Base-by-base conservation (phyloP, 2,329 filamentous ascomycete species). In the Dothideomycetes sp. region DNA sequence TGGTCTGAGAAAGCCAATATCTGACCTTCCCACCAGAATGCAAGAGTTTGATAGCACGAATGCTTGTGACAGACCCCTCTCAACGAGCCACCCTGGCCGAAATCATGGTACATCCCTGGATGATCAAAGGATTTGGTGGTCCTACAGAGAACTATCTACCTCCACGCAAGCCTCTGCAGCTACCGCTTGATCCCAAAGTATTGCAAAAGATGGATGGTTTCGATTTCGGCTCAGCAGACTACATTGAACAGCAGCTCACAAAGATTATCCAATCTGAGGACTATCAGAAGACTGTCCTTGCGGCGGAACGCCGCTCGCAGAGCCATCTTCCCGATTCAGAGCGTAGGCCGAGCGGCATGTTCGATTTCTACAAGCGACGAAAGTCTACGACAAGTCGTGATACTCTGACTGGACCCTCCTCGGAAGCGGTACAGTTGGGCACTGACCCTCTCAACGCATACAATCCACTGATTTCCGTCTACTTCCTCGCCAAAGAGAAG, bases 201-300 rank as follows among this genome's bases (percentile, higher is more conserved):
- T 76, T 98, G 43, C 77, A 85, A 34, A 88, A 84, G 51, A 98
- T 98, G 91, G 93, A 87, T 17, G 91, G 91, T 2, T 98, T 98
- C 60, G 94, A 96, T 60, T 98, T 96, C 65, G 91, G 91, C 1
- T 74, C 85, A 1, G 74, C 86, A 1, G 87, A 95, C 39, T 76
- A 77, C 43, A 95, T 98, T 56, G 80, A 76, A 43, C 68, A 76
- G 3, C 85, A 95, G 57, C 73, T 98, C 30, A 84, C 79, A 8
- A 84, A 82, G 48, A 76, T 88, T n/a, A 75, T 98, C 45, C 84
- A 93, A 53, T 95, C 88, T 0, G 87, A 94, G 5, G 89, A 96
- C 28, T 98, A 98, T 52, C 86, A 94, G 53, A 78, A 80, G 44
- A 87, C 86, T 5, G 71, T 94, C n/a, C 76, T 78, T 41, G 64